Evolutionary conservation across 2,329 filamentous ascomycete species (phyloP), one percentile per base, ranked within the genome.

Genomic region (Pseudogymnoascus sp.): DNA sequence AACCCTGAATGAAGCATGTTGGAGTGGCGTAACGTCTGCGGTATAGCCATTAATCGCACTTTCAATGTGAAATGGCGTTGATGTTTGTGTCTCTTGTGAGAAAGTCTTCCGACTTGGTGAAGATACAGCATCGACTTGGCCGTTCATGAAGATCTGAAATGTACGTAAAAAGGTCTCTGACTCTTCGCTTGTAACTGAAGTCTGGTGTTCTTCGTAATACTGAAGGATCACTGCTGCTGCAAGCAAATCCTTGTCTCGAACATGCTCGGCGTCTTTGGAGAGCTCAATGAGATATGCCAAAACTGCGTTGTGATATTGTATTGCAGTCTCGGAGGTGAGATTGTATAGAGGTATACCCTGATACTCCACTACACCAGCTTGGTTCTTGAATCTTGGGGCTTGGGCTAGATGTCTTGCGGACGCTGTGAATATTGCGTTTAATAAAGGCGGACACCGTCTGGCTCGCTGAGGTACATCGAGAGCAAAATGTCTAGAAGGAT

Each of bases 371-470:
- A 46, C 21, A 14, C 42, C 42, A 46, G 11, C 42, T 46, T 23
- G 18, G 18, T 46, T 46, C 42, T 46, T 77, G 40, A 82, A 46
- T 46, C 42, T 46, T 46, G 42, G 42, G 42, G 18, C 42, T 46
- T 46, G 76, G 59, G 78, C 81, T 40, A 84, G 72, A 68, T 84
- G 82, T 31, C 81, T 76, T 2, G 81, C 80, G 0, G 82, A 79
- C 4, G 84, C 75, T 2, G 83, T 82, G 44, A 84, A 77, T 37
- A 84, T 82, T 28, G 83, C 82, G 62, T 84, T 83, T 14, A 84
- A 73, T 8, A 85, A 75, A 1, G 80, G 78, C 1, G 79, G 79
- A 62, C 78, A 82, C 1, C 72, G 75, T n/a, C 76, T 76, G 2
- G 83, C 81, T n/a, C 79, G 75, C 61, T 80, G 76, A 0, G 83